phyloP scores from a whole-genome alignment of 2,329 filamentous ascomycete genomes.

The Sporothrix phasma region DNA sequence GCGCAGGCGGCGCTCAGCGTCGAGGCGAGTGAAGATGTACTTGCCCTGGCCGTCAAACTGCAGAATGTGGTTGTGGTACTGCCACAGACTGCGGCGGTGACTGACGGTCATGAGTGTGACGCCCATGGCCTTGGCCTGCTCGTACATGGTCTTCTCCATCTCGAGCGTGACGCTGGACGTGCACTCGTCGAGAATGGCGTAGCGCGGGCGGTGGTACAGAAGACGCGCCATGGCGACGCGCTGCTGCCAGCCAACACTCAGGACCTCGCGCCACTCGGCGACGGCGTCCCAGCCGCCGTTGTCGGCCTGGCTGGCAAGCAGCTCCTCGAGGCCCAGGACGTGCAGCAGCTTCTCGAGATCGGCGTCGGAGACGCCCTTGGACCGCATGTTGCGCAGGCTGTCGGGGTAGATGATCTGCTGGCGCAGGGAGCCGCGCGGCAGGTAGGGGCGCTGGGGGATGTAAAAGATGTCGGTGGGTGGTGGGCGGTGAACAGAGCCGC shows the following conservation, averaged over 20 bases:
- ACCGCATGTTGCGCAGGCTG: slow-evolving; percentile 73
- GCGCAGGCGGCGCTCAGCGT: slow-evolving; percentile 74
- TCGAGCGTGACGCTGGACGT: slow-evolving; percentile 92
- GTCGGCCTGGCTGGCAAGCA: slow-evolving; percentile 57
- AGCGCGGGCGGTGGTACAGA: slow-evolving; percentile 87
- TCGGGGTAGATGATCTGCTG: slow-evolving; percentile 98
- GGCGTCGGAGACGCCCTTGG: slow-evolving; percentile 69
- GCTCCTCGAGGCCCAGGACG: slow-evolving; percentile 70
- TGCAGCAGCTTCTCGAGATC: slow-evolving; percentile 69
- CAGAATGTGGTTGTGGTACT: slow-evolving; percentile 87
- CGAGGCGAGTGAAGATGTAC: slow-evolving; percentile 80
- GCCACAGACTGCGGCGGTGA: slow-evolving; percentile 86
- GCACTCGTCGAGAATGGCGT: slow-evolving; percentile 95
- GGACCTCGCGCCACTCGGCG: slow-evolving; percentile 90
- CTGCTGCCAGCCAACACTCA: slow-evolving; percentile 88
- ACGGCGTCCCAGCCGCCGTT: slow-evolving; percentile 75
- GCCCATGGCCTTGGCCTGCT: slow-evolving; percentile 80
- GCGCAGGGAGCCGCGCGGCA: slow-evolving; percentile 81
- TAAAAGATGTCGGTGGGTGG: slow-evolving; percentile 93
- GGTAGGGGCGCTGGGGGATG: slow-evolving; percentile 89
- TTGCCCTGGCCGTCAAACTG: slow-evolving; percentile 94
- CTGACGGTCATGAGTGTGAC: slow-evolving; percentile 97
- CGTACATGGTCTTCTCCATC: slow-evolving; percentile 93
- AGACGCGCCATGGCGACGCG: slow-evolving; percentile 91
- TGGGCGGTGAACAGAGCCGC: slow-evolving; percentile 84